Percentiles rank a stretch among this genome's conserved stretches.
Evolutionary conservation across 163 green algal genomes (phyloP).

Genomic region (Trebouxia gelatinosa): DNA sequence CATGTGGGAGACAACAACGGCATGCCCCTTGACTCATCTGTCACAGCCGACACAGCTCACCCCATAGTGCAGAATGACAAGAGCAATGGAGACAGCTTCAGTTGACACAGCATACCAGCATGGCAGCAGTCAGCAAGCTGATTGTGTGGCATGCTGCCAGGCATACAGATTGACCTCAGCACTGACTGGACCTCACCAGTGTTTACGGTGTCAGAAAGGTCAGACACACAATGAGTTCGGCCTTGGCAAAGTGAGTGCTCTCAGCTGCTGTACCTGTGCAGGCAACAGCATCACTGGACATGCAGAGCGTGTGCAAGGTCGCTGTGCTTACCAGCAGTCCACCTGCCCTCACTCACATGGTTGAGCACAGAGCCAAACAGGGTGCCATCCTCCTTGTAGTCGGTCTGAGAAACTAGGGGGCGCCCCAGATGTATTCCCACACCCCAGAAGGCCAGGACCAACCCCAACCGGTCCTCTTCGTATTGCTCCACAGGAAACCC

Average conservation of each 20-base stretch:
- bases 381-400: constrained; percentile 34
- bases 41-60: neutral
- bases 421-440: constrained; percentile 29
- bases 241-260: no score
- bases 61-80: neutral
- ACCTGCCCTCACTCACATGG: constrained; percentile 34
- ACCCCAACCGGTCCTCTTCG: constrained; percentile 18
- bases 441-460: constrained; percentile 37
- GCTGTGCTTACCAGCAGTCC: constrained; percentile 15
- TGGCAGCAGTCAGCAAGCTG: no score
- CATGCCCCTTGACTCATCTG: neutral
- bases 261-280: no score
- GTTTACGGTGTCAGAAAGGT: no score
- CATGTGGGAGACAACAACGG: constrained; percentile 19
- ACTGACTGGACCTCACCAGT: no score
- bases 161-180: no score
- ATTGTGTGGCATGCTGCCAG: no score
- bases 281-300: no score
- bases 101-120: no score
- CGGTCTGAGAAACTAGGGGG: constrained; percentile 35
- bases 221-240: no score
- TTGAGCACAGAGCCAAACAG: constrained; percentile 35
- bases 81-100: no score
- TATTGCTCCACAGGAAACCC: constrained; percentile 40
- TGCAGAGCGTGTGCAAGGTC: no score